Conservation (phyloP, 768 basidiomycete species). For the Boletus insuetus region DNA sequence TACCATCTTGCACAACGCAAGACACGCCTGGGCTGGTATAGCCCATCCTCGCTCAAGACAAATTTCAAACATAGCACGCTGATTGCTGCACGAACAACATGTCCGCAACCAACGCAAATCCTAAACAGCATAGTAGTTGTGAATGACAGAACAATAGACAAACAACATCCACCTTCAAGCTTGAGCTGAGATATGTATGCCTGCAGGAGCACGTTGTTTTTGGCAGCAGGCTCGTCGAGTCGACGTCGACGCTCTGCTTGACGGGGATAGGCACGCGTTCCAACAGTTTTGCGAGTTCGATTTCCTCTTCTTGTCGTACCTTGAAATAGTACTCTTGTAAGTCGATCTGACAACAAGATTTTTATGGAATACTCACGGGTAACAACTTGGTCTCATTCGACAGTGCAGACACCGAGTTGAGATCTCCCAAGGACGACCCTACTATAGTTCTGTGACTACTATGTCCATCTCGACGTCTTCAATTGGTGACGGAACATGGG, state of each 20-base stretch:
- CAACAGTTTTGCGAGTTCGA: slow-evolving; percentile 1
- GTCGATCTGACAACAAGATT: not conserved
- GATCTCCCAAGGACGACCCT: too few relatives aligned
- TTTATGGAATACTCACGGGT: slow-evolving; percentile 16
- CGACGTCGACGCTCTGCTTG: slow-evolving; percentile 93
- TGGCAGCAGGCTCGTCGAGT: slow-evolving; percentile 95
- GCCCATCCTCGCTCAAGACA: slow-evolving; percentile 86
- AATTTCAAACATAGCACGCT: slow-evolving; percentile 29
- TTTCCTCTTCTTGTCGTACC: slow-evolving; percentile 67
- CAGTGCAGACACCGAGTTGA: slow-evolving; percentile 1
- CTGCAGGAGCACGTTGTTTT: slow-evolving; percentile 75
- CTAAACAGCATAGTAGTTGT: not conserved
- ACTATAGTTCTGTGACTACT: too few relatives aligned
- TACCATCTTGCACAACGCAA: slow-evolving; percentile 96
- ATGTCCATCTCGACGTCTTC: too few relatives aligned
- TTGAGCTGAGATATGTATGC: slow-evolving; percentile 5
- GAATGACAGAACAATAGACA: not conserved
- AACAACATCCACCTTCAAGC: slow-evolving; percentile 24
- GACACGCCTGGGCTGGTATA: slow-evolving; percentile 82
- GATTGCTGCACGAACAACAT: slow-evolving; percentile 98
- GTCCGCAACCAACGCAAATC: slow-evolving; percentile 28
- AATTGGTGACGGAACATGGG: too few relatives aligned
- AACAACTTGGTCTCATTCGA: slow-evolving; percentile 3
- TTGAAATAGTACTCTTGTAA: slow-evolving; percentile 16
- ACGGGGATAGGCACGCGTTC: slow-evolving; percentile 62